Evolutionary conservation across 1,139 yeast species (phyloP).

Genomic region (Taphrina confusa): DNA sequence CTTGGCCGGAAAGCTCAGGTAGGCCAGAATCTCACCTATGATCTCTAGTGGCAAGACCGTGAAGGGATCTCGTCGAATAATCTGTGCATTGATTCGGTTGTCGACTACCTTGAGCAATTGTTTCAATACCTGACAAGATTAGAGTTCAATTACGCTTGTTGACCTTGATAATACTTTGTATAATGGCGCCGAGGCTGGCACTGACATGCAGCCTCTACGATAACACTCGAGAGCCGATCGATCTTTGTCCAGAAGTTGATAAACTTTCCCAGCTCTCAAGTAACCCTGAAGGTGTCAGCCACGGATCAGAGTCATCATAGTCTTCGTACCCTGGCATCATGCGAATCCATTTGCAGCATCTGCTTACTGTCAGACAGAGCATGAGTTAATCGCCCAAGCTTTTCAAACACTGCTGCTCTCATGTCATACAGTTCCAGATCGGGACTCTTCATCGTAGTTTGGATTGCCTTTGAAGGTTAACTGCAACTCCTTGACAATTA

Average conservation of each 20-base stretch:
- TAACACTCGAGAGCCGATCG: conserved; percentile 18
- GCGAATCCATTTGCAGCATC: conserved; percentile 19
- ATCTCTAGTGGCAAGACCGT: conserved; percentile 7
- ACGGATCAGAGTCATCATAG: no score
- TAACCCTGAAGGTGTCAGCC: conserved; percentile 10
- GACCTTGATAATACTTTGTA: background rate
- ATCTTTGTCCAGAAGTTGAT: conserved; percentile 20
- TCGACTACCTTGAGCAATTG: conserved; percentile 1
- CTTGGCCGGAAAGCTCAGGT: conserved; percentile 4
- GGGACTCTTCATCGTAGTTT: conserved; percentile 7
- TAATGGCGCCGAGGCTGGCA: background rate
- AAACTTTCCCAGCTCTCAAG: conserved; percentile 24
- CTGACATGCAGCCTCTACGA: background rate
- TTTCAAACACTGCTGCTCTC: conserved; percentile 10
- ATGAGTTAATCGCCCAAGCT: background rate
- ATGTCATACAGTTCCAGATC: conserved; percentile 1
- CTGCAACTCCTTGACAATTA: background rate
- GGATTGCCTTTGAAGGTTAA: conserved; percentile 7
- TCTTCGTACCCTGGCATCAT: conserved; percentile 10
- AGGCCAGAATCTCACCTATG: conserved; percentile 9
- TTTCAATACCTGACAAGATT: background rate
- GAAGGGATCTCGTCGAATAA: conserved; percentile 4
- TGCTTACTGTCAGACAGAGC: conserved; percentile 22
- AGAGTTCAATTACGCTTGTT: background rate
- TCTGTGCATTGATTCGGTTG: background rate